Evolutionary conservation across 1,139 yeast genomes (phyloP).

Genomic region (Arxiozyma telluris): DNA sequence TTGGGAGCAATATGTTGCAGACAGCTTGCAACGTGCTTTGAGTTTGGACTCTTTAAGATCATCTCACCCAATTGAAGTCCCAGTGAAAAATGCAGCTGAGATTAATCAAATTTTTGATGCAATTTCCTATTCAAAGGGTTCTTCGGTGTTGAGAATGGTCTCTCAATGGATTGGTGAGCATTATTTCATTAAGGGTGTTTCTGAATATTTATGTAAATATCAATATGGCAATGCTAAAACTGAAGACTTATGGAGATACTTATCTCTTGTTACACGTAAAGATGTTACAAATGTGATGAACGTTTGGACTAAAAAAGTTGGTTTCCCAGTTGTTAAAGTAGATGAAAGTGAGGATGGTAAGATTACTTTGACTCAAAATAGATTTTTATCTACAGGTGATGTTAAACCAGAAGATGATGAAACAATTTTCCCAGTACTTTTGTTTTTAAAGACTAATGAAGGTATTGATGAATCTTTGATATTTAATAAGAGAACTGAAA

Average conservation of each 20-base stretch:
- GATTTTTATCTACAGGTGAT: conserved; percentile 75
- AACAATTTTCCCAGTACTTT: conserved; percentile 73
- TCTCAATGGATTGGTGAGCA: conserved; percentile 61
- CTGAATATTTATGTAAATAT: conserved; percentile 57
- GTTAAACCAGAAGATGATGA: conserved; percentile 63
- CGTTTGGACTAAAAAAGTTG: conserved; percentile 74
- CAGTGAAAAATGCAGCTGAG: conserved; percentile 63
- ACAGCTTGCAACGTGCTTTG: conserved; percentile 49
- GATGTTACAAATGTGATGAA: conserved; percentile 68
- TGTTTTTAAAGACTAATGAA: conserved; percentile 59
- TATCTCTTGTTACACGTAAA: conserved; percentile 63
- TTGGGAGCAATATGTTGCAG: conserved; percentile 54
- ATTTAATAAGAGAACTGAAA: conserved; percentile 46
- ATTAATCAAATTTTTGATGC: conserved; percentile 74
- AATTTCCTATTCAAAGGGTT: conserved; percentile 68
- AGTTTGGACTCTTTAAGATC: conserved; percentile 59
- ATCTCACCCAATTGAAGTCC: conserved; percentile 73
- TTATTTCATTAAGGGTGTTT: conserved; percentile 59
- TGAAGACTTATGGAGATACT: conserved; percentile 69
- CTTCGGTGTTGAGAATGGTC: conserved; percentile 65
- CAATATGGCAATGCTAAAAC: conserved; percentile 72
- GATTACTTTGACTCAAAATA: conserved; percentile 56
- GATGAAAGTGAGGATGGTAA: conserved; percentile 37
- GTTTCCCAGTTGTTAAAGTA: conserved; percentile 70
- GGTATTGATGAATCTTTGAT: conserved; percentile 59